Percentiles rank a stretch among this genome's conserved stretches.
Evolutionary conservation across 2,329 filamentous ascomycete genomes (phyloP).

Genomic region (Fusarium buharicum): DNA sequence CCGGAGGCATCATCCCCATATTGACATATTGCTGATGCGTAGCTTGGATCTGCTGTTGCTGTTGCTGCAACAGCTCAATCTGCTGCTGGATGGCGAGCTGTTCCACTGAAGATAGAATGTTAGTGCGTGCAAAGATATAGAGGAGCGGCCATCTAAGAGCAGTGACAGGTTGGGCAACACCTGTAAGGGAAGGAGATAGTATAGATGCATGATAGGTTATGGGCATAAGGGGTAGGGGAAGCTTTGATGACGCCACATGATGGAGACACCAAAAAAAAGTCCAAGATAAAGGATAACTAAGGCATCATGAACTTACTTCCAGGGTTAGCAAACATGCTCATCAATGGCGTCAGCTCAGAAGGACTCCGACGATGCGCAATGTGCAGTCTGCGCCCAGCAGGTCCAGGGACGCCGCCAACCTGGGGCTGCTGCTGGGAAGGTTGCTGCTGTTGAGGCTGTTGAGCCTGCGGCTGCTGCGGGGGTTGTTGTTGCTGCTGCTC

Average conservation of each 20-base stretch:
- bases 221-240: neutral
- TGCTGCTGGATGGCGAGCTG: conserved; percentile 98
- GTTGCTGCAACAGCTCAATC: conserved; percentile 95
- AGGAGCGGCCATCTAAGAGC: neutral
- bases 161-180: neutral
- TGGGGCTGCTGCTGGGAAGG: conserved; percentile 60
- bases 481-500: conserved; percentile 66
- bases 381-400: conserved; percentile 88
- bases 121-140: conserved; percentile 35
- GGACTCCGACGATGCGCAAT: conserved; percentile 97
- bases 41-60: conserved; percentile 96
- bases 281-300: conserved; percentile 8
- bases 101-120: conserved; percentile 73
- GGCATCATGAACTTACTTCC: conserved; percentile 64
- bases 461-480: conserved; percentile 63
- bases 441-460: conserved; percentile 65
- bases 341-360: conserved; percentile 94
- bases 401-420: conserved; percentile 72
- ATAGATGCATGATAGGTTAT: neutral
- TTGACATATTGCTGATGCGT: conserved; percentile 98
- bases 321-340: conserved; percentile 84
- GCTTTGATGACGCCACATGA: conserved; percentile 12
- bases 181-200: neutral
- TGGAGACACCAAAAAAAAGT: neutral
- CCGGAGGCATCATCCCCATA: conserved; percentile 91